A percentile compares a stretch with the other conserved stretches of the same genome.
Conservation (phyloP, 129 eudicot species). For the Deinandra increscens region DNA sequence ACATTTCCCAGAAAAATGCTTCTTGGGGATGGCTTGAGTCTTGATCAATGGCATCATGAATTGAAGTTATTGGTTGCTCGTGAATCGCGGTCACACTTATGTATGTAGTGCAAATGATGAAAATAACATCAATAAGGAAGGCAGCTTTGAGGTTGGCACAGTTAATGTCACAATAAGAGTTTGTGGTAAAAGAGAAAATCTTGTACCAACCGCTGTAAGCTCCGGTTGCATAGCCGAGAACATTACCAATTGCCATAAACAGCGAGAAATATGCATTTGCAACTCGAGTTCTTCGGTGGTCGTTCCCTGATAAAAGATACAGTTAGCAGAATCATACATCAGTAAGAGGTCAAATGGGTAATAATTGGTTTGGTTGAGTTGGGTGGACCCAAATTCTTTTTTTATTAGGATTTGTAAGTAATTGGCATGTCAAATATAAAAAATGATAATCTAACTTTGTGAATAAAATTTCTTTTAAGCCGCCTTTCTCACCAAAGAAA, state of each 20-base stretch:
- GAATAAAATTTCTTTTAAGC: neutral
- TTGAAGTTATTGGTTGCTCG: conserved; percentile 54
- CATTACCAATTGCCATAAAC: conserved; percentile 91
- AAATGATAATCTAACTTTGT: neutral
- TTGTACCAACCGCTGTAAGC: conserved; percentile 85
- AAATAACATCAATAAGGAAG: conserved; percentile 67
- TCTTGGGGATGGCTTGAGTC: conserved; percentile 62
- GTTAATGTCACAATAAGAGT: conserved; percentile 63
- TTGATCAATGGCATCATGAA: conserved; percentile 23
- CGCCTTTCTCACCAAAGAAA: neutral
- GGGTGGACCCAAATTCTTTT: neutral
- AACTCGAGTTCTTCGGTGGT: conserved; percentile 89
- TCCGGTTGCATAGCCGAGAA: conserved; percentile 95
- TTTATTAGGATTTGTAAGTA: neutral
- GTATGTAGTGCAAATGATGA: conserved; percentile 67
- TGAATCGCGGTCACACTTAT: conserved; percentile 73
- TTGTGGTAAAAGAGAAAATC: conserved; percentile 68
- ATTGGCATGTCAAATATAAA: neutral
- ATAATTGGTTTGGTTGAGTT: neutral
- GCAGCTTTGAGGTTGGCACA: conserved; percentile 98
- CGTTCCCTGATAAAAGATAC: conserved; percentile 58
- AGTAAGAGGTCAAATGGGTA: neutral
- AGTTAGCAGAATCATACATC: conserved; percentile 19
- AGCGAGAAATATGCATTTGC: conserved; percentile 96
- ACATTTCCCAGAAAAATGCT: conserved; percentile 96